Evolutionary conservation across 1,284 basidiomycete species (phyloP).

Genomic region (Sporisorium sorghi): DNA sequence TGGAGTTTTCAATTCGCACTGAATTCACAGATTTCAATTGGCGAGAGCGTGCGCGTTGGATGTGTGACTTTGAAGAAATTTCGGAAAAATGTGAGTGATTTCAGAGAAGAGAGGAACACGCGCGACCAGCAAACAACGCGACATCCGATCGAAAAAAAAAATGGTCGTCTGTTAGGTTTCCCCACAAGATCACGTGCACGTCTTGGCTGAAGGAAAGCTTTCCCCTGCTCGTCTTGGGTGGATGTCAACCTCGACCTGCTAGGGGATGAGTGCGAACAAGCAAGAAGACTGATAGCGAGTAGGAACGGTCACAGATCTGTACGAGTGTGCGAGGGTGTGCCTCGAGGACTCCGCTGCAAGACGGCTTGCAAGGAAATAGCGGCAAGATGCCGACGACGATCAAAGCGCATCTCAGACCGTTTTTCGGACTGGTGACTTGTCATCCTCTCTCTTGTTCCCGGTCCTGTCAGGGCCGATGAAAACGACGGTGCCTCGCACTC

Average conservation of each 20-base stretch:
- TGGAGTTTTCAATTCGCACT: not conserved
- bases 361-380: conserved; percentile 4
- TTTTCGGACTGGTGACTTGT: not conserved
- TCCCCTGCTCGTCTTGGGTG: not conserved
- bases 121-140: conserved; percentile 16
- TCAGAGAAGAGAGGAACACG: conserved; percentile 9
- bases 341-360: not conserved
- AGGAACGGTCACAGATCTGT: not conserved
- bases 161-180: not conserved
- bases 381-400: conserved; percentile 10
- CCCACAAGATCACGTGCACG: conserved; percentile 12
- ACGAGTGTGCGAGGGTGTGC: not conserved
- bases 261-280: not conserved
- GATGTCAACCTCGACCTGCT: not conserved
- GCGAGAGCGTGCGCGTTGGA: conserved; percentile 9
- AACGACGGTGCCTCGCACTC: not conserved
- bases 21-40: not conserved
- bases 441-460: too few relatives aligned
- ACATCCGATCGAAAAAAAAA: conserved; percentile 23
- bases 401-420: conserved; percentile 3
- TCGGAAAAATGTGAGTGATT: conserved; percentile 23
- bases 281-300: too few relatives aligned
- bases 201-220: not conserved
- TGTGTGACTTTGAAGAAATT: conserved; percentile 27
- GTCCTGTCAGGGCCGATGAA: too few relatives aligned